phyloP scores from a whole-genome alignment of 1,139 yeast species.

The Waltiozyma sp. region DNA sequence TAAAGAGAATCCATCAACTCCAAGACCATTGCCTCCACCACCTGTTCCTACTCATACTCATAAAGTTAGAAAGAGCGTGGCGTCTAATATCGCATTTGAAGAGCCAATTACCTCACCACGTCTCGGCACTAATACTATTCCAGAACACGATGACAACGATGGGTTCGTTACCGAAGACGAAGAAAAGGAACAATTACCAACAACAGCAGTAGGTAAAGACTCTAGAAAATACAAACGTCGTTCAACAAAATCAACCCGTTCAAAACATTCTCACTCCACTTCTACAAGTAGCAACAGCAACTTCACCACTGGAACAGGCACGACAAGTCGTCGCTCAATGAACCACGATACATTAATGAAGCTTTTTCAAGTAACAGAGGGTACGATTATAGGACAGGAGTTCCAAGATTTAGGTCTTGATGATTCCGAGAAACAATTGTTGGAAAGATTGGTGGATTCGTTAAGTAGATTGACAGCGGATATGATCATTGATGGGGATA shows the following conservation, averaged over 20 bases:
- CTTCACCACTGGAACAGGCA: conserved; percentile 10
- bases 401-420: conserved; percentile 68
- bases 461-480: conserved; percentile 78
- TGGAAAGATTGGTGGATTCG: conserved; percentile 80
- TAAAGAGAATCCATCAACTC: background rate
- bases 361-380: conserved; percentile 18
- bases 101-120: background rate
- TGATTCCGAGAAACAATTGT: conserved; percentile 60
- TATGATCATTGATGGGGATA: conserved; percentile 72
- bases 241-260: conserved; percentile 7
- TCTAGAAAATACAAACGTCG: conserved; percentile 3
- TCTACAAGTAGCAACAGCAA: conserved; percentile 2
- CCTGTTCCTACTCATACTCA: conserved; percentile 18
- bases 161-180: conserved; percentile 19
- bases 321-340: conserved; percentile 3
- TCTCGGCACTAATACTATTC: too few species aligned
- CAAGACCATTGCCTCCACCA: conserved; percentile 20
- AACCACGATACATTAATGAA: conserved; percentile 17
- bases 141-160: conserved; percentile 7
- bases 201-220: background rate
- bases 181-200: background rate
- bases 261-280: background rate
- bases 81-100: background rate
- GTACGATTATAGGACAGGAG: conserved; percentile 29
- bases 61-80: conserved; percentile 5